Evolutionary conservation across 495 filamentous ascomycete genomes (phyloP), one percentile per base, ranked within the genome.

Genomic region (Xylaria nigripes): DNA sequence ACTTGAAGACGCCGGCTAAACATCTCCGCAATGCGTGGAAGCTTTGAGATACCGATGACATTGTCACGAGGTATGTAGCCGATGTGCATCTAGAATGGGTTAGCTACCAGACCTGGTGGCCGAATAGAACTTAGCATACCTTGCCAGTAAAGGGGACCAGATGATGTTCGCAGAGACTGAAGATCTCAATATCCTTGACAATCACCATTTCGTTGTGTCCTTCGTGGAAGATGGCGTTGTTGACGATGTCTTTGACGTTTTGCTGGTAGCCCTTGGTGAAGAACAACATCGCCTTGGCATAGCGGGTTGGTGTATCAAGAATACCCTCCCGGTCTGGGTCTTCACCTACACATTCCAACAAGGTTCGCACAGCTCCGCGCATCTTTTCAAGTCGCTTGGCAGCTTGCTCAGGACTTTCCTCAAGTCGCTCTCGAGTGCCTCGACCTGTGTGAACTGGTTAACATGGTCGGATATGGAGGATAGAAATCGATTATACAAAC

Each of bases 201-300:
- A 98, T 95, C 18, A 97, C 91, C 66, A 96, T 76, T 72, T 98
- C 94, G 63, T 96, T 92, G 65, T 97, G 93, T 62, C 91, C 87
- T 67, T 98, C 93, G 60, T 95, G 86, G 72, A 98, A 98, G 54
- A 97, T 89, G 27, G 93, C 93, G 45, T 85, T 86, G 66, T 96
- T 96, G 53, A 98, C 87, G 55, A 98, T 84, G 62, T 94, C 90
- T 53, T 83, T 76, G 43, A 98, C 81, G 67, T 96, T 96, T 76
- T 98, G 86, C 71, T 96, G 89, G 62, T 98, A 98, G 24, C 93
- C 93, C 67, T 96, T 95, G n/a, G 93, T 98, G 72, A 98, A 95
- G 76, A 87, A 95, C 19, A 98, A 78, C 90, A 98, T 91, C 5
- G 93, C 93, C 69, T 92, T 92, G 54, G 94, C 93, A 71, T 96